Conservation (phyloP, 192 early-diverging fungal genomes). For the Coemansia sp. region DNA sequence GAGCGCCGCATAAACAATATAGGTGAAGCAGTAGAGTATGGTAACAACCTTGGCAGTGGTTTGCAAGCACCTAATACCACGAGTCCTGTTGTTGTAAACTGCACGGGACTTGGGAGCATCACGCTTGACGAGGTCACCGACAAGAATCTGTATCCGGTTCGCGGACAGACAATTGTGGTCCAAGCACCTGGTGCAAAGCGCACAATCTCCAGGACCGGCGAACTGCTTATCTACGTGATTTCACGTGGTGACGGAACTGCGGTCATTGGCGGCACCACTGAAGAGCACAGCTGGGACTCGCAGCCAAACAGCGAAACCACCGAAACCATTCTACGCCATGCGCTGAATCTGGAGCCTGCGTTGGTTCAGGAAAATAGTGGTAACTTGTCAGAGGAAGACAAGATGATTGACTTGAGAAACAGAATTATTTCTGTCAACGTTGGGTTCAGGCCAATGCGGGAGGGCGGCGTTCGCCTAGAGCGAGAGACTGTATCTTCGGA, state of each 20-base stretch:
- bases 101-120: slow-evolving; percentile 72
- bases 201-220: slow-evolving; percentile 57
- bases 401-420: slow-evolving; percentile 28
- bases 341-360: slow-evolving; percentile 48
- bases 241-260: slow-evolving; percentile 46
- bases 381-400: slow-evolving; percentile 33
- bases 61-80: neutral
- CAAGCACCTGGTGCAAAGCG: slow-evolving; percentile 67
- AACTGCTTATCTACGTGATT: slow-evolving; percentile 40
- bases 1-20: slow-evolving; percentile 19
- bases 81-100: slow-evolving; percentile 67
- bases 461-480: slow-evolving; percentile 60
- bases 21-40: slow-evolving; percentile 10
- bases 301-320: slow-evolving; percentile 37
- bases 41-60: too few relatives aligned
- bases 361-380: slow-evolving; percentile 27
- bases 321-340: slow-evolving; percentile 41
- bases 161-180: slow-evolving; percentile 84
- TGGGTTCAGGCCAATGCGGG: slow-evolving; percentile 63
- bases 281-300: slow-evolving; percentile 31
- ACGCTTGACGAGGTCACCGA: slow-evolving; percentile 75
- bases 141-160: slow-evolving; percentile 66
- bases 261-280: slow-evolving; percentile 43
- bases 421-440: slow-evolving; percentile 32
- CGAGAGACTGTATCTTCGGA: neutral